Base-by-base conservation (phyloP, 2,329 filamentous ascomycete genomes). In the Colletotrichum sp. region DNA sequence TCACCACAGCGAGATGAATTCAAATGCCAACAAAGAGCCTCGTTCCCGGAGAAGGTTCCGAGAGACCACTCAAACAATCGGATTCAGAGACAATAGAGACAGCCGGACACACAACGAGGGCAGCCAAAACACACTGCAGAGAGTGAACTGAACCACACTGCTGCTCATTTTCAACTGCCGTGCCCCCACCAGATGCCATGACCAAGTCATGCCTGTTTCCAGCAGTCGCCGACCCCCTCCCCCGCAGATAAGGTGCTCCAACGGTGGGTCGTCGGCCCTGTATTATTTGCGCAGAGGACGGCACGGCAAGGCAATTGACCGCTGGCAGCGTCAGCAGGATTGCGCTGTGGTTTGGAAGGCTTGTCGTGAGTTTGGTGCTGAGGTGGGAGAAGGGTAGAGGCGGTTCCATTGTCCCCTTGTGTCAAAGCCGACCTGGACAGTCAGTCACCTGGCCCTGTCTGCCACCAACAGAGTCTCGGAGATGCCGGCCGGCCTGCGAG, bases 131-230 rank as follows among this genome's bases (percentile, higher is more conserved):
- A 43, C 38, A 34, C 38, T 58, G 63, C 21, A 58, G 8, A 30
- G 55, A 58, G 38, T 4, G 38, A 21, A 48, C 38, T 48, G 38
- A 48, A n/a, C 18, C 38, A 21, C 38, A 48, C 5, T 48, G 18
- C 38, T 48, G 38, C 30, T 4, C 52, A 43, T 55, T 72, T 26
- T 21, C 72, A 75, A 75, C 72, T 75, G 72, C 72, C 72, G 72
- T 75, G 72, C 61, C 72, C 61, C 67, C 72, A 72, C 72, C 52
- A 34, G 60, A 58, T 65, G 60, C 48, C 72, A 32, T 63, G 55
- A 63, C 68, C 72, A 57, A 55, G 38, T 48, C 61, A 72, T 67
- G 68, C 72, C 72, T 72, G 68, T 34, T 67, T 71, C 67, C 72
- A 71, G 60, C 67, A 21, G 15, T 21, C 24, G n/a, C 36, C 38